phyloP scores from a whole-genome alignment of 75 land plant species.

The Adiantum capillusveneris region DNA sequence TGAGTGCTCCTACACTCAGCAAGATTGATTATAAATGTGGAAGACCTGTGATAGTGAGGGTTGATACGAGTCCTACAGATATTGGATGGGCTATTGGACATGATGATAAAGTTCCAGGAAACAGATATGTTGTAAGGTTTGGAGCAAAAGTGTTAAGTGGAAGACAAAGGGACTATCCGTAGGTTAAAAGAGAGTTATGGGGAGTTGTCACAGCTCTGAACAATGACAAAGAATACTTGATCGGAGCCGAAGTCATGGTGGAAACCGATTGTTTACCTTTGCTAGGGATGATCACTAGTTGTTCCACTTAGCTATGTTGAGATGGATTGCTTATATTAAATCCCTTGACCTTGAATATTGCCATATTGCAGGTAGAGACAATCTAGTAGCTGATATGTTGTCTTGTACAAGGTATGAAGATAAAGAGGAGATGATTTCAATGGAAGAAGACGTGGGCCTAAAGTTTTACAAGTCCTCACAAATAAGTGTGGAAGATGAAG shows the following conservation, averaged over 20 bases:
- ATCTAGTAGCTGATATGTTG: constrained; percentile 12
- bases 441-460: background rate
- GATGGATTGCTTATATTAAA: constrained; percentile 11
- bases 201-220: constrained; percentile 2
- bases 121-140: background rate
- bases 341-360: background rate
- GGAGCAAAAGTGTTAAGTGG: too few species aligned
- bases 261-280: constrained; percentile 6
- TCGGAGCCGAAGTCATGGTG: background rate
- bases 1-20: background rate
- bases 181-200: constrained; percentile 5
- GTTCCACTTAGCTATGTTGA: constrained; percentile 8
- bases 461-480: background rate
- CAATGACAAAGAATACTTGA: constrained; percentile 1
- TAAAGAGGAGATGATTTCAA: background rate
- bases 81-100: too few species aligned
- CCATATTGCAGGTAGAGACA: constrained; percentile 9
- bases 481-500: too few species aligned
- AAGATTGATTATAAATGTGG: too few species aligned
- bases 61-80: too few species aligned
- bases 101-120: too few species aligned
- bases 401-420: constrained; percentile 1
- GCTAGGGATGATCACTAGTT: constrained; percentile 12
- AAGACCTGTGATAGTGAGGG: too few species aligned
- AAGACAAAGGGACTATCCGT: background rate